These are phyloP conservation scores for Candida boidinii DNA, from an alignment of 805 yeast genomes.

Conservation along the genomic window DNA sequence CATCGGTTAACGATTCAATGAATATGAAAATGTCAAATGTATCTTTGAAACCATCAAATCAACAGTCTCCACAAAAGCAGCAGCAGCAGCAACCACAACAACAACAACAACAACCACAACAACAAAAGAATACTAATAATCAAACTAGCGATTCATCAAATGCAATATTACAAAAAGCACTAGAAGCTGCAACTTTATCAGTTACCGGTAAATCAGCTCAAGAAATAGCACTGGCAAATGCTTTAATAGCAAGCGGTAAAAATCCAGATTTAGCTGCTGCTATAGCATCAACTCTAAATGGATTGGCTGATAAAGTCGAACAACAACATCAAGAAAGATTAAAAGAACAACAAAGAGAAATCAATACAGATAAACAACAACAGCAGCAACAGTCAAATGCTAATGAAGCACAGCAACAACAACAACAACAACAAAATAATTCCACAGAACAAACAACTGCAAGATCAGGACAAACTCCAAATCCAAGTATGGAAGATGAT, in stretches of 20 bases:
- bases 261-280: conserved; percentile 34
- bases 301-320: conserved; percentile 11
- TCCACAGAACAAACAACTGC: not conserved
- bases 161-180: conserved; percentile 30
- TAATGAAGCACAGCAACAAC: not conserved
- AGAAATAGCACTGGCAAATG: conserved; percentile 42
- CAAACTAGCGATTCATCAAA: not conserved
- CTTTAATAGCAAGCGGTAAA: conserved; percentile 39
- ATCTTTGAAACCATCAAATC: not conserved
- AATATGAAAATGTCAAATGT: not conserved
- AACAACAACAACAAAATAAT: not conserved
- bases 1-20: not conserved
- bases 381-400: no score
- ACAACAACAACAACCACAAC: conserved; percentile 2
- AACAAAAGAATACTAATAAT: not conserved
- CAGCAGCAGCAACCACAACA: not conserved
- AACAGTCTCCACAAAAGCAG: not conserved
- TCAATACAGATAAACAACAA: not conserved
- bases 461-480: not conserved
- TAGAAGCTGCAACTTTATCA: conserved; percentile 48
- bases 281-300: conserved; percentile 17
- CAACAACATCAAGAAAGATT: conserved; percentile 5
- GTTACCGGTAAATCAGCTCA: conserved; percentile 46
- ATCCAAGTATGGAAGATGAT: not conserved
- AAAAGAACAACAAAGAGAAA: not conserved